Percentiles rank a stretch among this genome's conserved stretches.
Conservation (phyloP, 768 basidiomycete genomes). For the Hortiboletus campestris region DNA sequence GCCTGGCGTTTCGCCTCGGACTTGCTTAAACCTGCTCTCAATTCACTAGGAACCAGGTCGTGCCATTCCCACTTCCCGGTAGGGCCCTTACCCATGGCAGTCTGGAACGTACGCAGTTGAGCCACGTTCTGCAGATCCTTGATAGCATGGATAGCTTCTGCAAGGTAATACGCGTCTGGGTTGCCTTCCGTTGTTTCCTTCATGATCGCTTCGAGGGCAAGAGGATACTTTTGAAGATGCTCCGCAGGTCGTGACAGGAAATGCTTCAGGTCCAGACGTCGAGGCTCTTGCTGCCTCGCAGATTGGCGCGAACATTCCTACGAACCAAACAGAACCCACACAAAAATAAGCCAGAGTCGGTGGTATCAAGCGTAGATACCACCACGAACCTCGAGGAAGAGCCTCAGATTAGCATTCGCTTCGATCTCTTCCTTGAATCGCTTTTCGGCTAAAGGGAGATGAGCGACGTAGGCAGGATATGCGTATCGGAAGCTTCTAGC, state of each 20-base stretch:
- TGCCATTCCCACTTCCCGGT: slow-evolving; percentile 89
- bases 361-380: neutral
- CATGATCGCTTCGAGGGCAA: slow-evolving; percentile 80
- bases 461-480: slow-evolving; percentile 84
- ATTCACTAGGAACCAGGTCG: slow-evolving; percentile 73
- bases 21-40: slow-evolving; percentile 60
- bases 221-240: slow-evolving; percentile 69
- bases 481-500: slow-evolving; percentile 85
- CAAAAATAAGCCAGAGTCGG: neutral
- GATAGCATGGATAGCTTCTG: slow-evolving; percentile 83
- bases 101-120: slow-evolving; percentile 86
- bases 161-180: slow-evolving; percentile 77
- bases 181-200: slow-evolving; percentile 80
- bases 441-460: slow-evolving; percentile 83
- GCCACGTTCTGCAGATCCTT: slow-evolving; percentile 77
- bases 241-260: slow-evolving; percentile 61
- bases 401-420: slow-evolving; percentile 71
- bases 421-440: slow-evolving; percentile 85
- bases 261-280: slow-evolving; percentile 60
- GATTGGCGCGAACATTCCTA: slow-evolving; percentile 42
- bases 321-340: neutral
- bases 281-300: slow-evolving; percentile 50
- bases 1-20: slow-evolving; percentile 81
- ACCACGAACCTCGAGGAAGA: slow-evolving; percentile 76
- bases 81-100: slow-evolving; percentile 79